Evolutionary conservation across 805 yeast genomes (phyloP), one percentile per base, ranked within the genome.

Genomic region (Yamadazyma phyllophila): DNA sequence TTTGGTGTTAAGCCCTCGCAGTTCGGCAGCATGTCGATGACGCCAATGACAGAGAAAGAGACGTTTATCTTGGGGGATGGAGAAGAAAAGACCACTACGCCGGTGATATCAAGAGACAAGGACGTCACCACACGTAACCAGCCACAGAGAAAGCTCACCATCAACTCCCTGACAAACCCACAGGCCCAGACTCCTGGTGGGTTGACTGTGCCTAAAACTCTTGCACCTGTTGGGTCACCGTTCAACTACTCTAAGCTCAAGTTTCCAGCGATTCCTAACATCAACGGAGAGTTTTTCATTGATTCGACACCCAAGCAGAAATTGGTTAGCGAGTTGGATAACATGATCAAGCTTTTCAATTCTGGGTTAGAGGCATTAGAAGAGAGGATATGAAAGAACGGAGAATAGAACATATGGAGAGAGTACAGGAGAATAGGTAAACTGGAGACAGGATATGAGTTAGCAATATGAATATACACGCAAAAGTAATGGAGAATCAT

Each of bases 21-120:
- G 27, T 68, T 74, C 45, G 60, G 77, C 3, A 82, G 88, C 1
- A 67, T 82, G 54, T 79, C 88, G 0, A 86, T 87, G 94, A 87
- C 95, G 0, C 95, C 94, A 1, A 81, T 86, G 4, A 76, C 88
- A 2, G 95, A 87, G 53, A 82, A 62, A 44, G 74, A 71, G 26
- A 48, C 50, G 20, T 48, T 43, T 26, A 46, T 53, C 12, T 26
- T 46, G n/a, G 39, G 44, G 12, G 38, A 39, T 13, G 39, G 27
- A 13, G 46, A 48, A 10, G 47, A 43, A 4, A 46, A 45, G 3
- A 48, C 47, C 26, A 38, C 24, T 6, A 20, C 41, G 7, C 50
- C 41, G 1, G 50, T 41, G 30, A 20, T 33, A 2, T 7, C 47
- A 2, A 37, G 53, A 39, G 61, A 54, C 24, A 44, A 56, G 36